phyloP scores from a whole-genome alignment of 768 basidiomycete genomes.

The Leccinum rimulosum region DNA sequence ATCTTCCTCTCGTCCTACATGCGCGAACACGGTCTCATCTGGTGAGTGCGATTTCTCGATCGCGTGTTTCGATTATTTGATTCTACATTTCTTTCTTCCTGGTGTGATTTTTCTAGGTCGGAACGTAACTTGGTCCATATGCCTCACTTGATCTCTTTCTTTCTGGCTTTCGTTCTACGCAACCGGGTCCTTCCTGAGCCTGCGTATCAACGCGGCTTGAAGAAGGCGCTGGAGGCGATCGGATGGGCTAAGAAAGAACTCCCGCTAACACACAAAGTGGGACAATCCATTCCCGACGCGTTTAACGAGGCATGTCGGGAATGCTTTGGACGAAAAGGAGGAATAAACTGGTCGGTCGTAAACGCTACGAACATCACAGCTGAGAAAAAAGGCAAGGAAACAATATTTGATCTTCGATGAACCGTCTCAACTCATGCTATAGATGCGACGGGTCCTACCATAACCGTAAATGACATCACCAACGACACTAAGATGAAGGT shows the following conservation, averaged over 20 bases:
- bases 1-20: conserved; percentile 73
- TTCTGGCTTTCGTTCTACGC: conserved; percentile 58
- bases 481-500: conserved; percentile 15
- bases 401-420: neutral
- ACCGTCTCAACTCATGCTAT: conserved; percentile 5
- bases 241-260: conserved; percentile 42
- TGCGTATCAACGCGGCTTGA: conserved; percentile 43
- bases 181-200: conserved; percentile 52
- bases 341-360: conserved; percentile 34
- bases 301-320: conserved; percentile 49
- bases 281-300: conserved; percentile 38
- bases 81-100: neutral
- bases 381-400: conserved; percentile 9
- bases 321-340: conserved; percentile 48
- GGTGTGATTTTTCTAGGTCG: conserved; percentile 37
- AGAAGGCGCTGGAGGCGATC: conserved; percentile 43
- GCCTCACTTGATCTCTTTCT: conserved; percentile 58
- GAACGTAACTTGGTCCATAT: conserved; percentile 47
- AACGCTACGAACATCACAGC: conserved; percentile 5
- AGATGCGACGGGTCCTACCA: conserved; percentile 10
- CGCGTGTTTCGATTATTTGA: neutral
- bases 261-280: conserved; percentile 40
- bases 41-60: conserved; percentile 40
- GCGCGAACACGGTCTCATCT: conserved; percentile 64
- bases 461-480: conserved; percentile 17